Conservation (phyloP, 345 rosid species). For the Syzygium aqueum region DNA sequence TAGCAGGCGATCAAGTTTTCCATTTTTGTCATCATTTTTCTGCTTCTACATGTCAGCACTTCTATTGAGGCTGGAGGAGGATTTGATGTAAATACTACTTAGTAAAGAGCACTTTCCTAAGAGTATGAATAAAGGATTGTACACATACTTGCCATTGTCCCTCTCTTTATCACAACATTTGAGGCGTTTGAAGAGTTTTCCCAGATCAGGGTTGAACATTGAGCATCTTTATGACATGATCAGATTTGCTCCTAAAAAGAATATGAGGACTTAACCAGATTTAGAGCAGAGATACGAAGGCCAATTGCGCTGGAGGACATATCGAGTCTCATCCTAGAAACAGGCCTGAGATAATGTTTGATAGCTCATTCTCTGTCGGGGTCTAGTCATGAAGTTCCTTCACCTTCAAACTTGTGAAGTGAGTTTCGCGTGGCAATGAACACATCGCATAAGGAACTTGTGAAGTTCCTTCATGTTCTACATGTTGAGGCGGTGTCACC, state of each 20-base stretch:
- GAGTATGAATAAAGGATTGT: neutral
- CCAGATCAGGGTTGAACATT: neutral
- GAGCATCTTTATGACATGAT: neutral
- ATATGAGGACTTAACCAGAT: too few relatives aligned
- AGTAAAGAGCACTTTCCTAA: neutral
- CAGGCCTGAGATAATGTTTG: neutral
- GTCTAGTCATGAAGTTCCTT: neutral
- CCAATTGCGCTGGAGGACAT: neutral
- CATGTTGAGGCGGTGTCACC: neutral
- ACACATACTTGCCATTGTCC: neutral
- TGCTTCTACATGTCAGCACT: neutral
- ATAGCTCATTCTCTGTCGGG: neutral
- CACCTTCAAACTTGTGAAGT: neutral
- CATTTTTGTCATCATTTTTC: neutral
- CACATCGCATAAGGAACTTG: neutral
- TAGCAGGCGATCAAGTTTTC: neutral
- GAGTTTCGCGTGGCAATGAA: neutral
- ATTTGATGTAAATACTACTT: neutral
- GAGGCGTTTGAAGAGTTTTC: accelerated
- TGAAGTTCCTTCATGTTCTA: too few relatives aligned
- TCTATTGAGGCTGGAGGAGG: neutral
- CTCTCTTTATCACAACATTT: neutral
- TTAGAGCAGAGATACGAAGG: too few relatives aligned
- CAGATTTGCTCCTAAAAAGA: neutral
- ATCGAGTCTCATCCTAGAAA: neutral